Evolutionary conservation across 2,329 filamentous ascomycete genomes (phyloP), one percentile per base, ranked within the genome.

Genomic region (Camillea tinctor): DNA sequence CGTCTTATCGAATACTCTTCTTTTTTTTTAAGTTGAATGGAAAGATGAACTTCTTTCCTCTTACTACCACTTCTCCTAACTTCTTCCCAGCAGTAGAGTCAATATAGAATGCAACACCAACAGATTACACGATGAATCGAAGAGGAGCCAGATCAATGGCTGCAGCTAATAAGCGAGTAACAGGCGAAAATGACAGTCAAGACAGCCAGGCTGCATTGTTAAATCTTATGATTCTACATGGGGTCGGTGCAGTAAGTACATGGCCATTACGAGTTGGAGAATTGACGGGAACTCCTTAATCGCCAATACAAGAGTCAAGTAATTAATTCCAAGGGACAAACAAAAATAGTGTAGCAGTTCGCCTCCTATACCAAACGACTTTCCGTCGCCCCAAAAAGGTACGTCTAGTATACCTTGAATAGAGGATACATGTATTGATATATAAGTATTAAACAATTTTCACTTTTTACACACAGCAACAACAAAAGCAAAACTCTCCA

Each of bases 201-300:
- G 69, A 71, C 30, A 72, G 70, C 51, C 71, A 72, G 52, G 62
- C 58, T 4, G 55, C 66, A 51, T 59, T 73, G 26, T 56, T 66
- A 5, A 61, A 60, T 48, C 58, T 64, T 19, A 65, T 69, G 26
- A 57, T 60, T 15, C 57, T 68, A 36, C 66, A 72, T 61, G 69
- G 67, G 22, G 60, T 72, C 21, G 71, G 71, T 24, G 62, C 69
- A 64, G 71, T 73, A 62, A 69, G 71, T 67, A 55, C 58, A 48
- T 60, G 17, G n/a, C n/a, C 22, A 40, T 15, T 17, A 21, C 15
- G n/a, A 52, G n/a, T 30, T 30, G 26, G 8, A 30, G 26, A 30
- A 7, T 30, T 30, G 26, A n/a, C 26, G 26, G 13, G 8, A 30
- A 26, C 26, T 7, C 26, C n/a, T n/a, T n/a, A n/a, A n/a, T n/a